A percentile compares a stretch with the other conserved stretches of the same genome.
phyloP scores from a whole-genome alignment of 768 basidiomycete genomes.

The Lactifluus hygrophoroides region DNA sequence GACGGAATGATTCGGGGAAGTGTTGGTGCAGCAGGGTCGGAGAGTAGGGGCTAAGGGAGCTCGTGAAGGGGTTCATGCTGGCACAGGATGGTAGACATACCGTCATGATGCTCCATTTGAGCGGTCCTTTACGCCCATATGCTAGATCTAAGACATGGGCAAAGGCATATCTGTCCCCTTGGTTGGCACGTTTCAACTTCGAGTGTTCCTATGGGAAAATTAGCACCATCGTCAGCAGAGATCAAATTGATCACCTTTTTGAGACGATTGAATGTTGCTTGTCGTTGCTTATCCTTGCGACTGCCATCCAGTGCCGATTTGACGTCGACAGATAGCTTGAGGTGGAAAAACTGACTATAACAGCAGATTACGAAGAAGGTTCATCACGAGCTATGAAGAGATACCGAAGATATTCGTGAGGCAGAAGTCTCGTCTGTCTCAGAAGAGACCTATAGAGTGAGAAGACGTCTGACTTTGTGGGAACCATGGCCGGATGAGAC shows the following conservation, averaged over 20 bases:
- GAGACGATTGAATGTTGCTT: conserved; percentile 40
- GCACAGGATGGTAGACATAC: conserved; percentile 31
- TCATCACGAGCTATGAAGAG: background rate
- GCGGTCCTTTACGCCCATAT: conserved; percentile 67
- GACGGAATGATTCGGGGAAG: conserved; percentile 44
- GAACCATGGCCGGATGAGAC: too few relatives aligned
- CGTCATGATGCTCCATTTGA: conserved; percentile 60
- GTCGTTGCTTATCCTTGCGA: conserved; percentile 26
- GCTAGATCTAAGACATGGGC: conserved; percentile 54
- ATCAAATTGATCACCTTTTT: conserved; percentile 35
- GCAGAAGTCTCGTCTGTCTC: conserved; percentile 36
- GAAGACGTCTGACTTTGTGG: conserved; percentile 16
- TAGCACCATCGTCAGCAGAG: background rate
- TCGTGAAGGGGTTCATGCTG: background rate
- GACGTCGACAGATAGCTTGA: conserved; percentile 52
- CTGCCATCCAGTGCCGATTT: conserved; percentile 36
- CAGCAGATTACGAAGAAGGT: background rate
- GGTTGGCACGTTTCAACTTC: conserved; percentile 46
- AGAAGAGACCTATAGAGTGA: conserved; percentile 35
- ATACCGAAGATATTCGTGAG: conserved; percentile 41
- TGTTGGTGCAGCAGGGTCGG: conserved; percentile 34
- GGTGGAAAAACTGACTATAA: conserved; percentile 52
- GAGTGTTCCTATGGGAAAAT: conserved; percentile 39
- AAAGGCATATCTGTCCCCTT: conserved; percentile 42
- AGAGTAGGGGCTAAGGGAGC: conserved; percentile 43